Conservation (phyloP, 2,329 filamentous ascomycete genomes). For the Trichoderma oligosporum region DNA sequence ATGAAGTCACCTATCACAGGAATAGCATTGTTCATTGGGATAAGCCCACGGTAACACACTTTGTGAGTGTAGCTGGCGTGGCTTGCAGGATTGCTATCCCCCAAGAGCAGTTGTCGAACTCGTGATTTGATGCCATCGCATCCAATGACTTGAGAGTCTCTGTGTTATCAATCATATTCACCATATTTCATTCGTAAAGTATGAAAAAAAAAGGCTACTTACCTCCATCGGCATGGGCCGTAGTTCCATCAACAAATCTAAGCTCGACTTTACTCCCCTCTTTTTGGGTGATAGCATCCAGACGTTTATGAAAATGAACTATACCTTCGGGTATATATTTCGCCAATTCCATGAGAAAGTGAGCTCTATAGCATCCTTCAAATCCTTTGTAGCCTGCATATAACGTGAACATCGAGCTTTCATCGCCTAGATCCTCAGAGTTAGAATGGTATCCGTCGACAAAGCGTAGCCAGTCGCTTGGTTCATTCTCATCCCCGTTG, state of each 20-base stretch:
- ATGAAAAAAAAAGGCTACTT: too few species aligned
- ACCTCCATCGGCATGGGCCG: slow-evolving; percentile 31
- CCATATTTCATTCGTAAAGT: too few species aligned
- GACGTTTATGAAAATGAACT: slow-evolving; percentile 35
- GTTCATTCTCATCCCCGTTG: too few species aligned
- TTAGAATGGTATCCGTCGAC: too few species aligned
- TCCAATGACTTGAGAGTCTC: too few species aligned
- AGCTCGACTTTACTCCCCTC: slow-evolving; percentile 28
- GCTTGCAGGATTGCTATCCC: neutral
- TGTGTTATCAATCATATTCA: too few species aligned
- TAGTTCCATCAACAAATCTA: slow-evolving; percentile 39
- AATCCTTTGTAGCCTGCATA: too few species aligned
- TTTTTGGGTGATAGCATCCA: slow-evolving; percentile 31
- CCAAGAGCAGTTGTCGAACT: slow-evolving; percentile 1
- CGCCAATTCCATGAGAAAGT: slow-evolving; percentile 40
- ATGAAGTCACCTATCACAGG: slow-evolving; percentile 13
- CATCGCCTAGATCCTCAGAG: too few species aligned
- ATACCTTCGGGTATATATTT: slow-evolving; percentile 35
- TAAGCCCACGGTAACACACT: neutral
- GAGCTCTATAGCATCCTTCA: too few species aligned
- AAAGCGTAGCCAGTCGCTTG: too few species aligned
- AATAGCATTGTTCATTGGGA: slow-evolving; percentile 16
- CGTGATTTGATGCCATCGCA: slow-evolving; percentile 17
- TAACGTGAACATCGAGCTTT: too few species aligned
- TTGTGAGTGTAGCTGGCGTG: slow-evolving; percentile 13